Percentiles rank a stretch among this genome's conserved stretches.
Conservation (phyloP, 768 basidiomycete species). For the Naganishia vaughanmartiniae region DNA sequence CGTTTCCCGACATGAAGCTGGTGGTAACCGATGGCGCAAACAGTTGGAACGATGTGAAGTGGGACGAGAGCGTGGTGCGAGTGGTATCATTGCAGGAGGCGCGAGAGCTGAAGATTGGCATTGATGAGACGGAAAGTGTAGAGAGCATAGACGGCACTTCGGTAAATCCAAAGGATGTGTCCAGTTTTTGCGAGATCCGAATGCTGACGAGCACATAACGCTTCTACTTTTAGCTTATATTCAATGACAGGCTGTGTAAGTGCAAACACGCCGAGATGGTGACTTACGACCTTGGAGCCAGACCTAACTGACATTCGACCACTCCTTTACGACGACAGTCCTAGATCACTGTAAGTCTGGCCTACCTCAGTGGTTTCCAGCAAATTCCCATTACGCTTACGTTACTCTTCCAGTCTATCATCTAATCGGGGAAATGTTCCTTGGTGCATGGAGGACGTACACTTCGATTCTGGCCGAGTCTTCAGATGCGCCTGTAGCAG, state of each 20-base stretch:
- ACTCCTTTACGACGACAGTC: conserved; percentile 20
- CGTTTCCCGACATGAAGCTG: conserved; percentile 30
- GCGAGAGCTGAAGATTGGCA: conserved; percentile 30
- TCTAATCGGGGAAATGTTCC: conserved; percentile 41
- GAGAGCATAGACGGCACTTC: conserved; percentile 31
- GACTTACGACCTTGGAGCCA: not conserved
- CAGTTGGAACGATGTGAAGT: conserved; percentile 11
- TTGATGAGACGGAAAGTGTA: conserved; percentile 26
- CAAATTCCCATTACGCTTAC: not conserved
- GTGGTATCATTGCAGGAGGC: conserved; percentile 28
- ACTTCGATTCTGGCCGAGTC: conserved; percentile 31
- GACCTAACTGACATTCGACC: not conserved
- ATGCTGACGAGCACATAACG: not conserved
- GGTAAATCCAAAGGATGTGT: conserved; percentile 25
- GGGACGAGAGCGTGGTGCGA: conserved; percentile 25
- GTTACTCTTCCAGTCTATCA: conserved; percentile 35
- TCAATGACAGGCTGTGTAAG: conserved; percentile 40
- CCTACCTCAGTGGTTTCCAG: too few relatives aligned
- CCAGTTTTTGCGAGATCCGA: not conserved
- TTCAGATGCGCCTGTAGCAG: conserved; percentile 25
- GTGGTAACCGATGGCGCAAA: conserved; percentile 20
- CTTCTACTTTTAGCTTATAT: conserved; percentile 32
- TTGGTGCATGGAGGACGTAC: conserved; percentile 39
- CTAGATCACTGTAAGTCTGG: conserved; percentile 35
- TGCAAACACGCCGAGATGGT: not conserved